These are phyloP conservation scores for Candida vaughaniae DNA, from an alignment of 805 yeast genomes.

Conservation along the genomic window DNA sequence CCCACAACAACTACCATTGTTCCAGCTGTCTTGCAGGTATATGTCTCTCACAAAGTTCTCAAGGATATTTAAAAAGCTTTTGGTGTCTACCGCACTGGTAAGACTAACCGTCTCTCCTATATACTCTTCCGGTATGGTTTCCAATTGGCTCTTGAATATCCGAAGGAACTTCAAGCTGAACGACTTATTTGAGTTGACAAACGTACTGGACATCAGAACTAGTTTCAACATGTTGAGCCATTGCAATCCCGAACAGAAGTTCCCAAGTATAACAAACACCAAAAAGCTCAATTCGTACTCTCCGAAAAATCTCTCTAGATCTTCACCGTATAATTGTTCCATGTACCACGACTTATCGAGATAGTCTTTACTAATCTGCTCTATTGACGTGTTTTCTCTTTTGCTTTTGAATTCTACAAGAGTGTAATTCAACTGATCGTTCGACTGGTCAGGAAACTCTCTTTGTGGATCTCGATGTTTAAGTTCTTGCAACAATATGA, in stretches of 20 bases:
- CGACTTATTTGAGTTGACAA: constrained; percentile 19
- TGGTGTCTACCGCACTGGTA: constrained; percentile 20
- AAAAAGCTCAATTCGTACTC: constrained; percentile 57
- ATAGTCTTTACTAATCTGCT: constrained; percentile 49
- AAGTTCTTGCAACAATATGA: constrained; percentile 37
- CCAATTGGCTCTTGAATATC: constrained; percentile 35
- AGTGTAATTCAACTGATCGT: constrained; percentile 38
- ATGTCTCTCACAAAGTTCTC: constrained; percentile 19
- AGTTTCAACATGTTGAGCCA: constrained; percentile 57
- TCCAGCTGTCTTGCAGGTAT: constrained; percentile 11
- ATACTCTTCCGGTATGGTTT: constrained; percentile 43
- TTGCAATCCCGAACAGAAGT: constrained; percentile 61
- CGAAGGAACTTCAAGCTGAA: constrained; percentile 32
- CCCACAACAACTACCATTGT: constrained; percentile 17
- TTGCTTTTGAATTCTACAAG: constrained; percentile 41
- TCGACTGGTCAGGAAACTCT: neutral
- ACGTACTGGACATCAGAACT: constrained; percentile 25
- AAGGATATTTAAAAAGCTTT: constrained; percentile 16
- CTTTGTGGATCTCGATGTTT: constrained; percentile 9
- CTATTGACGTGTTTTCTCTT: constrained; percentile 21
- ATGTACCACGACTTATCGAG: constrained; percentile 65
- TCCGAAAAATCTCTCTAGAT: constrained; percentile 35
- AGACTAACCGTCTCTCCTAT: constrained; percentile 16
- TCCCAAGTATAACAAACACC: constrained; percentile 53
- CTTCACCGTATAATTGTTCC: constrained; percentile 32